Evolutionary conservation across 192 early-diverging fungal genomes (phyloP).

Genomic region (Mortierella claussenii): DNA sequence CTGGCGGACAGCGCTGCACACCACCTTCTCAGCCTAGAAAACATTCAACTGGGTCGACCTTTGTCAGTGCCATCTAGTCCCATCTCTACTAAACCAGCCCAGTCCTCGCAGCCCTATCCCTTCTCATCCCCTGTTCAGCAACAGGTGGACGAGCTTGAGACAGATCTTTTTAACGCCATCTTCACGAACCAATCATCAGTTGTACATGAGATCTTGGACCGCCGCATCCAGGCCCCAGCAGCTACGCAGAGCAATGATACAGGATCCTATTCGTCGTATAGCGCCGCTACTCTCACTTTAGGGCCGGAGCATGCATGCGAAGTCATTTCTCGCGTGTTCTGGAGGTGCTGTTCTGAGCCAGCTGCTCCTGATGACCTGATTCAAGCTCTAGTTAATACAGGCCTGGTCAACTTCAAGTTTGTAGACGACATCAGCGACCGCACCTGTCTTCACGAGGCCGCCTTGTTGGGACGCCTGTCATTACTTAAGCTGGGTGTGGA

Average conservation of each 20-base stretch:
- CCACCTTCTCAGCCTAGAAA: constrained; percentile 82
- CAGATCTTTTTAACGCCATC: constrained; percentile 64
- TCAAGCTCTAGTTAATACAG: constrained; percentile 68
- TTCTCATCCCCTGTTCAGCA: constrained; percentile 51
- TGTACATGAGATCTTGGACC: constrained; percentile 61
- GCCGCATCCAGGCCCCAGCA: constrained; percentile 53
- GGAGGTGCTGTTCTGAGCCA: constrained; percentile 72
- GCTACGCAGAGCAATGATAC: constrained; percentile 15
- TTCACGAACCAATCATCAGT: constrained; percentile 44
- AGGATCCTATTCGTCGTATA: constrained; percentile 7
- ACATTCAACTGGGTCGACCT: constrained; percentile 59
- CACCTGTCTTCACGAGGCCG: constrained; percentile 89
- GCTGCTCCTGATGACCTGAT: constrained; percentile 58
- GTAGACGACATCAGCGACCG: constrained; percentile 94
- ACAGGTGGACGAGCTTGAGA: constrained; percentile 65
- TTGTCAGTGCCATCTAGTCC: constrained; percentile 38
- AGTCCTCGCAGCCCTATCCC: not conserved
- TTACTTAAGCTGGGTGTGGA: constrained; percentile 70
- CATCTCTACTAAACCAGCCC: constrained; percentile 11
- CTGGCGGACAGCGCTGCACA: constrained; percentile 84
- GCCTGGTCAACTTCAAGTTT: constrained; percentile 79
- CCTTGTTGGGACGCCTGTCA: constrained; percentile 79
- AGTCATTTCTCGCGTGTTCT: constrained; percentile 76
- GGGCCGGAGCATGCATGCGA: constrained; percentile 61
- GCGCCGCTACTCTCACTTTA: not conserved